Conservation (phyloP, 2,329 filamentous ascomycete genomes). For the Aspergillus texensis region DNA sequence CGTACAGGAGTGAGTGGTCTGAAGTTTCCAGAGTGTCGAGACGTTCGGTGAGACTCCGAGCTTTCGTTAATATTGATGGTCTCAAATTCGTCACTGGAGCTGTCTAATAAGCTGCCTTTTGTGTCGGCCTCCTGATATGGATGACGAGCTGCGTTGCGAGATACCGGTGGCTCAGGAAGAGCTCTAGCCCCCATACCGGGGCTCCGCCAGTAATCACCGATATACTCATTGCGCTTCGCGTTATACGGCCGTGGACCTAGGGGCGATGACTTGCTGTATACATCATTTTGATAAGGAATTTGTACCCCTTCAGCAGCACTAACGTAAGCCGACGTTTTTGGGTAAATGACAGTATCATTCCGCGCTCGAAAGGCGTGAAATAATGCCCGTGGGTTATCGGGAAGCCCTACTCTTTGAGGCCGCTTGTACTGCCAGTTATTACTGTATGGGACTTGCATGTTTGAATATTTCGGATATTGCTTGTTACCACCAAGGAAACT, state of each 20-base stretch:
- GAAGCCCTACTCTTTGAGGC: conserved; percentile 31
- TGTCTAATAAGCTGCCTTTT: conserved; percentile 10
- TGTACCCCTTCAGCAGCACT: conserved; percentile 14
- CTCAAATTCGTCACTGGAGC: conserved; percentile 27
- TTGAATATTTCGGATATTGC: conserved; percentile 11
- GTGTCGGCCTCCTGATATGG: conserved; percentile 10
- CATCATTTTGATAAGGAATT: conserved; percentile 8
- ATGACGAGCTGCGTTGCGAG: conserved; percentile 16
- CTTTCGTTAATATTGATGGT: conserved; percentile 30
- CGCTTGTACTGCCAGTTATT: conserved; percentile 11
- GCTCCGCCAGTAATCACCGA: conserved; percentile 19
- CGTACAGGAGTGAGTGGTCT: conserved; percentile 27
- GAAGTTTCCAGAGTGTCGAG: conserved; percentile 23
- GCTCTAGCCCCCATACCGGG: conserved; percentile 10
- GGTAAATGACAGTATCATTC: conserved; percentile 14
- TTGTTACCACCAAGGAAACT: conserved; percentile 19
- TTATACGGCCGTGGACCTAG: conserved; percentile 1
- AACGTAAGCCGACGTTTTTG: conserved; percentile 17
- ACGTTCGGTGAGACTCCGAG: conserved; percentile 20
- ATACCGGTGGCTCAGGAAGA: conserved; percentile 14
- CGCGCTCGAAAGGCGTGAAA: conserved; percentile 30
- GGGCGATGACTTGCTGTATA: conserved; percentile 7
- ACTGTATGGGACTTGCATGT: conserved; percentile 5
- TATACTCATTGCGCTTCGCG: conserved; percentile 18
- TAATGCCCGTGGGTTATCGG: conserved; percentile 40